Base-by-base conservation (phyloP, 331 rosid species). In the Cydonia oblonga region DNA sequence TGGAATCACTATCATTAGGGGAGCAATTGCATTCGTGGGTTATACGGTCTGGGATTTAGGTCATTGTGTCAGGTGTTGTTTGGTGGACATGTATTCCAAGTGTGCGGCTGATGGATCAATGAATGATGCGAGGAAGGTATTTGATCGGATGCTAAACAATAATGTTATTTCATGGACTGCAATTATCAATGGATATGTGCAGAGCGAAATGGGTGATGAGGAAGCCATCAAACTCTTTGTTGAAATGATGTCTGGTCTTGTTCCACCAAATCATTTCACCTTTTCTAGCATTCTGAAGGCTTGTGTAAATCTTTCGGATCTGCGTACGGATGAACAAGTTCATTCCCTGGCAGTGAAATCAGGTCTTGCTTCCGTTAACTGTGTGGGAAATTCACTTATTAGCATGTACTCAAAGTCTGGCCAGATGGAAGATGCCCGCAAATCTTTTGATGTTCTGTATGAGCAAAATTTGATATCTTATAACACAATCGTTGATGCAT, bases 71-170 rank as follows among this genome's bases (percentile, higher is more conserved):
- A 67, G 66, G 40, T 77, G 76, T 53, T 77, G 71, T 40, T 69
- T 77, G 59, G 67, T 77, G 71, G 76, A 70, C 49, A 35, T 62
- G 81, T 77, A 77, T 77, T 76, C 72, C 1, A 77, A 77, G 40
- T 69, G 71, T 77, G 29, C 8, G 2, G 58, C 29, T 54, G 71
- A 64, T 53, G 72, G 76, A 44, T 22, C 14, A 0, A 49, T 69
- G 70, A 42, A 64, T 49, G 75, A 70, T 26, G 66, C 81, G 1
- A 70, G 66, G 81, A 69, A 18, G 64, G 54, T 69, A 18, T 76
- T 76, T 76, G 75, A 76, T 61, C 19, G n/a, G 44, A 60, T 76
- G 75, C 16, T 5, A 16, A 54, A 69, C 35, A 69, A 46, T 23
- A 76, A 70, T 76, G 80, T 76, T 61, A 4, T 22, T 44, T 76